Evolutionary conservation across 2,329 filamentous ascomycete species (phyloP).

Genomic region (Pseudogymnoascus sp.): DNA sequence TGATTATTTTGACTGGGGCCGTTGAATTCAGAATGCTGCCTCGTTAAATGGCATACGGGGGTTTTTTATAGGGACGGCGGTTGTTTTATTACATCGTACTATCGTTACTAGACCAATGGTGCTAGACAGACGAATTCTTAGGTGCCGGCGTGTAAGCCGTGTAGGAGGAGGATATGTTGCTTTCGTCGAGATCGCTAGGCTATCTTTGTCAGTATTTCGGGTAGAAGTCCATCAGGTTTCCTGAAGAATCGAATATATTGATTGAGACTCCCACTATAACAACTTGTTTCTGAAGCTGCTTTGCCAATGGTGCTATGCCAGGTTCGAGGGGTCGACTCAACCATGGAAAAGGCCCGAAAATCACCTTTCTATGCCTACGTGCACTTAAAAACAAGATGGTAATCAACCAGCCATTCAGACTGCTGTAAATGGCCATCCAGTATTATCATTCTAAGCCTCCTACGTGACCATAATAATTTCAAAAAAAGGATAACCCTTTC

Average conservation of each 20-base stretch:
- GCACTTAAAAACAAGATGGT: not conserved
- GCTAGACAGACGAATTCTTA: not conserved
- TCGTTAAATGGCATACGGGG: not conserved
- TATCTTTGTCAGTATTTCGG: not conserved
- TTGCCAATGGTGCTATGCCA: not conserved
- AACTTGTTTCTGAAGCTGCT: not conserved
- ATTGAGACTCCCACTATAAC: not conserved
- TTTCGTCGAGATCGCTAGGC: not conserved
- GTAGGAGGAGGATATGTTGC: not conserved
- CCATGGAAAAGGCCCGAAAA: not conserved
- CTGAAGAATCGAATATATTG: not conserved
- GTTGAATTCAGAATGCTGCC: not conserved
- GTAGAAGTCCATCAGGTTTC: not conserved
- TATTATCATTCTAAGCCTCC: not conserved
- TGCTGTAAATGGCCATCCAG: not conserved
- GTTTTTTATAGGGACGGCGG: not conserved
- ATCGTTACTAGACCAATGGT: conserved; percentile 3
- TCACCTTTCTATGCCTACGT: not conserved
- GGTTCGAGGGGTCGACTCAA: not conserved
- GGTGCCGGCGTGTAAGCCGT: not conserved
- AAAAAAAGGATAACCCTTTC: not conserved
- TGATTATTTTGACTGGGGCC: not conserved
- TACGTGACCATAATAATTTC: not conserved
- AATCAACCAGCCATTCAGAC: not conserved
- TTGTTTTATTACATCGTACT: not conserved